phyloP scores from a whole-genome alignment of 768 basidiomycete genomes.

The Steccherinum ochraceum region DNA sequence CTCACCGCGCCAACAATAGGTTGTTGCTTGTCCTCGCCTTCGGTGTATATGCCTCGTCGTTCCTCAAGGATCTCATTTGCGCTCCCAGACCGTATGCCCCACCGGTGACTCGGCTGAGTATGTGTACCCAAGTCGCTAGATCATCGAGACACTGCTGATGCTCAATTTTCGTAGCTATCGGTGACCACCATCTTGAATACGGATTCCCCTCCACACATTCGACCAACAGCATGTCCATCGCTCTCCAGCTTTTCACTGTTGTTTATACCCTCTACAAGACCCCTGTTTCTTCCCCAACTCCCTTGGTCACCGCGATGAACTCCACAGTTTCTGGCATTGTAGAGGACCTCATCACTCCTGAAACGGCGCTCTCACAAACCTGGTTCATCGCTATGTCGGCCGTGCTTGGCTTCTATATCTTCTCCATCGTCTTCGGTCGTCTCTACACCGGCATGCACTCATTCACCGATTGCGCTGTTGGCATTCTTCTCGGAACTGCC shows the following conservation, averaged over 20 bases:
- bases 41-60: constrained; percentile 84
- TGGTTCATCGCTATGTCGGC: constrained; percentile 34
- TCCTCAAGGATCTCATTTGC: constrained; percentile 86
- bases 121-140: constrained; percentile 19
- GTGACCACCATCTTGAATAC: constrained; percentile 81
- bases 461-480: constrained; percentile 65
- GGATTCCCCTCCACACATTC: constrained; percentile 97
- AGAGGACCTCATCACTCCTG: constrained; percentile 11
- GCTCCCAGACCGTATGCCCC: constrained; percentile 87
- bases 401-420: constrained; percentile 50
- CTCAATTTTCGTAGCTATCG: constrained; percentile 45
- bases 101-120: constrained; percentile 86
- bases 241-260: constrained; percentile 67
- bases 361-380: constrained; percentile 34
- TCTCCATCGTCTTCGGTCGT: constrained; percentile 73
- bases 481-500: constrained; percentile 54
- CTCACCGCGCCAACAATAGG: constrained; percentile 36
- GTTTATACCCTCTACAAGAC: constrained; percentile 43
- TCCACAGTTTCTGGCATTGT: constrained; percentile 1
- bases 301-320: neutral
- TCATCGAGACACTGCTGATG: constrained; percentile 4
- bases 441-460: constrained; percentile 89
- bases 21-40: constrained; percentile 64
- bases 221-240: constrained; percentile 86
- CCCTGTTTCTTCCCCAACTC: constrained; percentile 17